phyloP scores from a whole-genome alignment of 805 yeast species.

The Metschnikowia continentalis region DNA sequence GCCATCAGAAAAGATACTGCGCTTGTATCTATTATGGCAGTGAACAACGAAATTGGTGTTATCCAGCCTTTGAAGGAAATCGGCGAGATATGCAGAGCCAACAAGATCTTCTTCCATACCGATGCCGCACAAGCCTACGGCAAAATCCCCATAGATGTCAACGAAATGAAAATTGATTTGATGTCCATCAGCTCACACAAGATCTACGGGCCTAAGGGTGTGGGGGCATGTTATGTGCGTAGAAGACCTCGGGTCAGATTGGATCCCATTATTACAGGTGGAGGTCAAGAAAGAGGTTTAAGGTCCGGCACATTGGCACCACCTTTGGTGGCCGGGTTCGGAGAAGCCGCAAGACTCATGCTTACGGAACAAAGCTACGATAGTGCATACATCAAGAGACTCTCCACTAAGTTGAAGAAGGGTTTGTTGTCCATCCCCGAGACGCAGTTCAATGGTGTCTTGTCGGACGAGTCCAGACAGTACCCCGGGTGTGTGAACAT shows the following conservation, averaged over 20 bases:
- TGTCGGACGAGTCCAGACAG: conserved; percentile 40
- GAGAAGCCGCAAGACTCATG: conserved; percentile 93
- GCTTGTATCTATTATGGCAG: conserved; percentile 92
- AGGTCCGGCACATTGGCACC: conserved; percentile 97
- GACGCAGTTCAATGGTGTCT: conserved; percentile 86
- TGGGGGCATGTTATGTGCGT: conserved; percentile 92
- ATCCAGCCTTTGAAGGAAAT: conserved; percentile 94
- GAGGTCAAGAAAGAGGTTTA: conserved; percentile 98
- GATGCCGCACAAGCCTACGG: conserved; percentile 98
- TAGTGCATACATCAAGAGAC: conserved; percentile 58
- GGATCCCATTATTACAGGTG: conserved; percentile 93
- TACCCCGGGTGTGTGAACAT: conserved; percentile 95
- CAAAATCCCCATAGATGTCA: conserved; percentile 87
- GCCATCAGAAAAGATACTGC: conserved; percentile 89
- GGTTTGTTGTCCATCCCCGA: conserved; percentile 81
- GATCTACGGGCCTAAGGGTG: conserved; percentile 96
- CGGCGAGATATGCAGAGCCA: conserved; percentile 77
- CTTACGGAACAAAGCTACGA: conserved; percentile 71
- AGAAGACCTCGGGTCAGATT: conserved; percentile 98
- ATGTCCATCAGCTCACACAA: conserved; percentile 94
- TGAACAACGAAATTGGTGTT: conserved; percentile 97
- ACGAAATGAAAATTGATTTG: conserved; percentile 86
- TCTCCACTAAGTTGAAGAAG: conserved; percentile 68
- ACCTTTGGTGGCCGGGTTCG: conserved; percentile 93
- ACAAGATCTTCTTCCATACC: conserved; percentile 94